phyloP scores from a whole-genome alignment of 352 stramenopile genomes.

The Peronospora belbahrii region DNA sequence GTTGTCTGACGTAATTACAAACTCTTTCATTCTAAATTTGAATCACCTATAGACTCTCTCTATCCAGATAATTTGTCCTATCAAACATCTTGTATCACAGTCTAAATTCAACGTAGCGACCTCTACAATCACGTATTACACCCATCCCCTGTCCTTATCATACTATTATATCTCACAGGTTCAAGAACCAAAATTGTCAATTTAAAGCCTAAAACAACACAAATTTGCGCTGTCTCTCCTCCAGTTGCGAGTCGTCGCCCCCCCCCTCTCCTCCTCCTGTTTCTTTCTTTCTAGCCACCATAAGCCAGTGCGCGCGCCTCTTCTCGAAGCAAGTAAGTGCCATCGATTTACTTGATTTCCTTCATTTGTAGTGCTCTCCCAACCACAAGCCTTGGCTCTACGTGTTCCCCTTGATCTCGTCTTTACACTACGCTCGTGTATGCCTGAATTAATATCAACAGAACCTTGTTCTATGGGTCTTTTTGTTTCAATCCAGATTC shows the following conservation, averaged over 20 bases:
- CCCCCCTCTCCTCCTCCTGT: too few relatives aligned
- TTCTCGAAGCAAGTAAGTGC: conserved; percentile 25
- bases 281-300: conserved; percentile 34
- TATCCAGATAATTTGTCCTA: not conserved
- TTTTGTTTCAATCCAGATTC: conserved; percentile 1
- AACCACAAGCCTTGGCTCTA: not conserved
- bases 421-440: not conserved
- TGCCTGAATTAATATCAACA: too few relatives aligned
- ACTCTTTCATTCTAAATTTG: too few relatives aligned
- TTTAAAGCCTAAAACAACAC: conserved; percentile 15
- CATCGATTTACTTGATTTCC: not conserved
- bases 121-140: too few relatives aligned
- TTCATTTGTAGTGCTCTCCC: not conserved
- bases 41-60: conserved; percentile 2
- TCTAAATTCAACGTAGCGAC: too few relatives aligned
- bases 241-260: conserved; percentile 25
- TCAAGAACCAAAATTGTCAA: conserved; percentile 10
- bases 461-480: too few relatives aligned
- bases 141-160: not conserved
- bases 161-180: not conserved
- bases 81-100: not conserved
- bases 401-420: conserved; percentile 6
- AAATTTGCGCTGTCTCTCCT: conserved; percentile 23
- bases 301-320: conserved; percentile 24
- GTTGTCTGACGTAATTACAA: conserved; percentile 22